Evolutionary conservation across 1,284 basidiomycete genomes (phyloP), one percentile per base, ranked within the genome.

Genomic region (Papiliotrema terrestris): DNA sequence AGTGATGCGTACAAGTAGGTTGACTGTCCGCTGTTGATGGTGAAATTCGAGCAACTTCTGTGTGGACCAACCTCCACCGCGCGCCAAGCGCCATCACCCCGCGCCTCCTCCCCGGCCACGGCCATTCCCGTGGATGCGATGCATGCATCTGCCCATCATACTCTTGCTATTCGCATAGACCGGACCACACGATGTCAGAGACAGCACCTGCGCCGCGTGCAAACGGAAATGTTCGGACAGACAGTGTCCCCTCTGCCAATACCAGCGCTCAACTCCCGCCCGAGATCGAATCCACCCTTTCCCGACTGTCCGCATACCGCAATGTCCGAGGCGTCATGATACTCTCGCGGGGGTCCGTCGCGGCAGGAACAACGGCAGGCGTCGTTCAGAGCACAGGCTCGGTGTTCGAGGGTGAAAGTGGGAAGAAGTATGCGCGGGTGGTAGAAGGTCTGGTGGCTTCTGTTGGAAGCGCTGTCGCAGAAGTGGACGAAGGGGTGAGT

Each of bases 301-400:
- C 84, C 0, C 78, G 88, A 53, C 80, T 95, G 41, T 86, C 89
- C 0, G 82, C 87, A 3, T 87, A 94, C 72, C 84, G 88, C 45
- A 86, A 89, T 38, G 91, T 95, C 2, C 83, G 90, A 8, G 92
- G 92, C 9, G 92, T 94, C 67, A 83, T 96, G 69, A 82, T 95
- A 8, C 79, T 95, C 37, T 86, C 88, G 0, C 67, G 75, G 13
- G n/a, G 32, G 8, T 43, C 48, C 17, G 35, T 36, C 29, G 23
- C 46, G 51, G 49, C 45, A 3, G 52, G 42, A 45, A 13, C 19
- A 2, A 47, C 8, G 80, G 51, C 83, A 14, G 78, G 75, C 4
- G 91, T 95, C 59, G 86, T 95, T 62, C 82, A 89, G 45, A 85
- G 88, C 65, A 86, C 87, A 0, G 92, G 92, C 0, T 83, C 87